A percentile compares a stretch with the other conserved stretches of the same genome.
Evolutionary conservation across 345 rosid genomes (phyloP).

Genomic region (Salix viminalis): DNA sequence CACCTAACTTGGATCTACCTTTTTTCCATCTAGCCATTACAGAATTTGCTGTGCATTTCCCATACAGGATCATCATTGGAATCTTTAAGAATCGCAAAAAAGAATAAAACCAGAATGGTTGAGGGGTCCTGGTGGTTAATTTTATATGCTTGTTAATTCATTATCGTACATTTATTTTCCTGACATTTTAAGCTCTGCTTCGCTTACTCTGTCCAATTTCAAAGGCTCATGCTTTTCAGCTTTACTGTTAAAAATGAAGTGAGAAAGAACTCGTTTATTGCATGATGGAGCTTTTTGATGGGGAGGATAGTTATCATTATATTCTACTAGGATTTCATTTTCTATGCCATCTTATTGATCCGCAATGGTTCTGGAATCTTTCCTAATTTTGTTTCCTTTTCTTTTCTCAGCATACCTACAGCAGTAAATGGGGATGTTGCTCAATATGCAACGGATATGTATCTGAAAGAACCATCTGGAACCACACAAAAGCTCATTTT

Average conservation of each 20-base stretch:
- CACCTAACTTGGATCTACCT: not conserved
- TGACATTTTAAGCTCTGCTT: not conserved
- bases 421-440: constrained; percentile 36
- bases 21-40: not conserved
- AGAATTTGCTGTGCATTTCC: not conserved
- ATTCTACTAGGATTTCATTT: not conserved
- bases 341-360: not conserved
- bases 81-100: not conserved
- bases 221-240: not conserved
- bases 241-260: not conserved
- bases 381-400: not conserved
- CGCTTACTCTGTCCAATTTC: not conserved
- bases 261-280: not conserved
- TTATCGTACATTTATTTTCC: not conserved
- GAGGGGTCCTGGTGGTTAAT: not conserved
- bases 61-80: not conserved
- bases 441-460: constrained; percentile 53
- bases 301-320: not conserved
- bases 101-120: not conserved
- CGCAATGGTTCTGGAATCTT: not conserved
- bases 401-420: constrained; percentile 56
- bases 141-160: not conserved
- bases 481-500: constrained; percentile 45
- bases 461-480: constrained; percentile 57
- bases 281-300: not conserved